phyloP scores from a whole-genome alignment of 345 rosid species.

The Arabis hirsuta region DNA sequence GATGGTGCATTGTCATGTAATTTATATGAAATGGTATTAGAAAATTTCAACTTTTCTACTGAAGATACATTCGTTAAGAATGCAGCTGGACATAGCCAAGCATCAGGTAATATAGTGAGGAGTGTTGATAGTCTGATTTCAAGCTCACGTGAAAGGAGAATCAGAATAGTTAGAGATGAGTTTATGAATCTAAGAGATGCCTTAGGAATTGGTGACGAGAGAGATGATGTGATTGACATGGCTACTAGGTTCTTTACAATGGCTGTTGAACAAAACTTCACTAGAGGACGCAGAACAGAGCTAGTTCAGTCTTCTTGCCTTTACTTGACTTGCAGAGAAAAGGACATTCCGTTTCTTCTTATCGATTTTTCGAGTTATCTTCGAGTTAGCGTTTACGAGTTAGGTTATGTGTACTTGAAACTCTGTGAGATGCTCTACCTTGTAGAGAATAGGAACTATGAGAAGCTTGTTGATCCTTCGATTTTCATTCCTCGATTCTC shows the following conservation, averaged over 20 bases:
- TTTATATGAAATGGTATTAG: conserved; percentile 29
- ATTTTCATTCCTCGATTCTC: conserved; percentile 79
- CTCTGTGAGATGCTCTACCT: conserved; percentile 73
- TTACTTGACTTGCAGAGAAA: conserved; percentile 90
- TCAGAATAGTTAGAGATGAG: conserved; percentile 62
- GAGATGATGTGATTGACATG: conserved; percentile 54
- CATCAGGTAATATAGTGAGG: conserved; percentile 59
- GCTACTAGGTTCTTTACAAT: conserved; percentile 60
- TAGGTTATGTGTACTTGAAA: conserved; percentile 92
- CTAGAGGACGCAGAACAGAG: conserved; percentile 81
- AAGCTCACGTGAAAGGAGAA: conserved; percentile 57
- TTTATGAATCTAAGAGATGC: conserved; percentile 58
- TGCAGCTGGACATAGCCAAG: conserved; percentile 52
- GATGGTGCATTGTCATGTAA: conserved; percentile 8
- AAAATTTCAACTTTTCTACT: conserved; percentile 3
- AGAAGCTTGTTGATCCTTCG: conserved; percentile 86
- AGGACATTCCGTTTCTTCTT: conserved; percentile 69
- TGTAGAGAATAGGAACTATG: conserved; percentile 57
- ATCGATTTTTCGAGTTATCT: conserved; percentile 86
- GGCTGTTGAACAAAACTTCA: conserved; percentile 77
- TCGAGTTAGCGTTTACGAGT: conserved; percentile 76
- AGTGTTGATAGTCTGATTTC: conserved; percentile 54
- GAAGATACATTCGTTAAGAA: conserved; percentile 30
- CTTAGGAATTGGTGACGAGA: conserved; percentile 65
- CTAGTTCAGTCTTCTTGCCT: conserved; percentile 88